These are phyloP conservation scores for Colletotrichum cereale DNA, from an alignment of 2,329 filamentous ascomycete genomes.

Conservation along the genomic window DNA sequence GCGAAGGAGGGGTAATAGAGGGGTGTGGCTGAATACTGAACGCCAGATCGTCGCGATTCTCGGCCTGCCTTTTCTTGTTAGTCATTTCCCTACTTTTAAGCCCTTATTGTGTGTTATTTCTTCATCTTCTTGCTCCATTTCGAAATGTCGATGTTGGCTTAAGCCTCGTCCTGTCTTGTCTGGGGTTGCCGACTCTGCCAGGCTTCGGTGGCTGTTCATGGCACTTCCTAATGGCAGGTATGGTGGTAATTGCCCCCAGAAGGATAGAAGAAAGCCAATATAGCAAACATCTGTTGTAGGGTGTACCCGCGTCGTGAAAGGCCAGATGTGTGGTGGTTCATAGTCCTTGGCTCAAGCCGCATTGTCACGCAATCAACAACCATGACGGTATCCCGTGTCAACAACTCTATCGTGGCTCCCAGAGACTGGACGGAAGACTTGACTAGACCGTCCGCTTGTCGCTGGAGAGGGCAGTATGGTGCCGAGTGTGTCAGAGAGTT, in stretches of 20 bases:
- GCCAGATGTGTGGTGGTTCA: background rate
- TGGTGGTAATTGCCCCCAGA: background rate
- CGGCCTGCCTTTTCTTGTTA: background rate
- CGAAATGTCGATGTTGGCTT: background rate
- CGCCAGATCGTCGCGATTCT: slow-evolving; percentile 22
- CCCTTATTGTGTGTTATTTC: background rate
- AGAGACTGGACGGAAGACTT: slow-evolving; percentile 11
- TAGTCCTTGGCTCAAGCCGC: background rate
- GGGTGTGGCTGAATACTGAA: slow-evolving; percentile 6
- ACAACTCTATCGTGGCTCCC: slow-evolving; percentile 2
- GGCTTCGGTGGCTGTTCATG: slow-evolving; percentile 2
- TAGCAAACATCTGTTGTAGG: background rate
- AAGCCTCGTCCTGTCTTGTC: background rate
- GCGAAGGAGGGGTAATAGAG: slow-evolving; percentile 21
- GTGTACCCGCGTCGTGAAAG: background rate
- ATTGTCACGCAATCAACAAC: slow-evolving; percentile 3
- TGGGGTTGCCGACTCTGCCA: background rate
- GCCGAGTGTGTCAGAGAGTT: background rate
- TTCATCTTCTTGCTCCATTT: background rate
- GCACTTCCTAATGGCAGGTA: background rate
- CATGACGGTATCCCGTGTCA: background rate
- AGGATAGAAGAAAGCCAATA: background rate
- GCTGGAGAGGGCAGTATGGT: background rate
- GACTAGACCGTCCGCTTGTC: slow-evolving; percentile 7
- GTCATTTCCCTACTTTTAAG: background rate